phyloP scores from a whole-genome alignment of 768 basidiomycete species.

The Termitomyces eurrhizus region DNA sequence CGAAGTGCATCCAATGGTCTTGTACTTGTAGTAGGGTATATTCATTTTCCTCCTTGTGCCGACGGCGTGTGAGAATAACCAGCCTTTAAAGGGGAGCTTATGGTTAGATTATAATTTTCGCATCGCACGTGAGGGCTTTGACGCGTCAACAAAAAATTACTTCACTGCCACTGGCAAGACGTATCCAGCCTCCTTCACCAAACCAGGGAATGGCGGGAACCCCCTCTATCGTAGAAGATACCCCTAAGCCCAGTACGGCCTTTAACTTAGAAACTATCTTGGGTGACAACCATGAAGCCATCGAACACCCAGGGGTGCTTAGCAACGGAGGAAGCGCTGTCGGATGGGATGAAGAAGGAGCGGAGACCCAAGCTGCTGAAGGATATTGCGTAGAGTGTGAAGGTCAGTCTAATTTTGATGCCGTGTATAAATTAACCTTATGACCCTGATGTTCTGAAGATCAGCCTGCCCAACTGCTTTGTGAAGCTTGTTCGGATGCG shows the following conservation, averaged over 20 bases:
- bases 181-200: neutral
- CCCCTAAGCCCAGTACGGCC: slow-evolving; percentile 11
- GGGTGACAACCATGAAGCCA: slow-evolving; percentile 52
- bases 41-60: no score
- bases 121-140: slow-evolving; percentile 9
- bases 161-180: neutral
- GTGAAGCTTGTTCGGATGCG: slow-evolving; percentile 66
- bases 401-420: slow-evolving; percentile 40
- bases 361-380: slow-evolving; percentile 42
- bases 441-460: slow-evolving; percentile 39
- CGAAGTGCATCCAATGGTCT: no score
- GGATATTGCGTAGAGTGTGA: slow-evolving; percentile 85
- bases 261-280: slow-evolving; percentile 75
- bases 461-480: slow-evolving; percentile 75
- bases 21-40: no score
- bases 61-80: no score
- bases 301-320: slow-evolving; percentile 51
- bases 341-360: slow-evolving; percentile 69
- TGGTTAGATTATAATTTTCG: neutral
- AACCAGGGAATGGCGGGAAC: slow-evolving; percentile 8
- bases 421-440: neutral
- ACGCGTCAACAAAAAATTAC: slow-evolving; percentile 14
- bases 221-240: slow-evolving; percentile 2
- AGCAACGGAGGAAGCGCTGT: slow-evolving; percentile 30
- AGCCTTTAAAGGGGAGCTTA: no score